These are phyloP conservation scores for Podosphaera leucotricha DNA, from an alignment of 2,329 filamentous ascomycete genomes.

Conservation along the genomic window DNA sequence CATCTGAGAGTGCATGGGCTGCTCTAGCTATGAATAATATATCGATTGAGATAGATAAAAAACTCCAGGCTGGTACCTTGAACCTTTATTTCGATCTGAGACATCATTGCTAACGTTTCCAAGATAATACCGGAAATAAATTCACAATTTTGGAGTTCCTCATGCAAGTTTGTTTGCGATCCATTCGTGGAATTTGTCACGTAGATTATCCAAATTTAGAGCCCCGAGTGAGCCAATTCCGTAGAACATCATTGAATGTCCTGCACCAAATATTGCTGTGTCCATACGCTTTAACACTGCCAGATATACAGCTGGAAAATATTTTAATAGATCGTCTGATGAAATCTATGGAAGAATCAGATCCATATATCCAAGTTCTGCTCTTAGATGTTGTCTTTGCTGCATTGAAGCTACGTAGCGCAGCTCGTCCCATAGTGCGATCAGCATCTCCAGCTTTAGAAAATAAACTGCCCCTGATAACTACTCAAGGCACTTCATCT, in stretches of 20 bases:
- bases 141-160: slow-evolving; percentile 44
- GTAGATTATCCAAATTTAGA: slow-evolving; percentile 18
- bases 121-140: slow-evolving; percentile 30
- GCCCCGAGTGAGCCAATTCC: slow-evolving; percentile 37
- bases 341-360: slow-evolving; percentile 33
- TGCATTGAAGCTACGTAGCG: slow-evolving; percentile 41
- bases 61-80: not conserved
- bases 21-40: slow-evolving; percentile 40
- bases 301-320: slow-evolving; percentile 43
- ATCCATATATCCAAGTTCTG: slow-evolving; percentile 51
- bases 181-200: slow-evolving; percentile 25
- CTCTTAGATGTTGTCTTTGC: slow-evolving; percentile 59
- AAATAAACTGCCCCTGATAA: slow-evolving; percentile 7
- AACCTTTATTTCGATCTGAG: not conserved
- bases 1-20: slow-evolving; percentile 45
- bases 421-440: slow-evolving; percentile 6
- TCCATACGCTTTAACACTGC: slow-evolving; percentile 33
- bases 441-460: slow-evolving; percentile 11
- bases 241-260: slow-evolving; percentile 45
- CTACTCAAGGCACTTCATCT: slow-evolving; percentile 14
- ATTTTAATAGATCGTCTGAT: slow-evolving; percentile 44
- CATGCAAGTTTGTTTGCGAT: slow-evolving; percentile 38
- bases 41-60: slow-evolving; percentile 14
- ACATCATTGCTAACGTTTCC: not conserved
- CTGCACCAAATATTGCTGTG: slow-evolving; percentile 45